Percentiles rank a stretch among this genome's conserved stretches.
These are phyloP conservation scores for Kregervanrija fluxuum DNA, from an alignment of 805 yeast species.

Conservation along the genomic window DNA sequence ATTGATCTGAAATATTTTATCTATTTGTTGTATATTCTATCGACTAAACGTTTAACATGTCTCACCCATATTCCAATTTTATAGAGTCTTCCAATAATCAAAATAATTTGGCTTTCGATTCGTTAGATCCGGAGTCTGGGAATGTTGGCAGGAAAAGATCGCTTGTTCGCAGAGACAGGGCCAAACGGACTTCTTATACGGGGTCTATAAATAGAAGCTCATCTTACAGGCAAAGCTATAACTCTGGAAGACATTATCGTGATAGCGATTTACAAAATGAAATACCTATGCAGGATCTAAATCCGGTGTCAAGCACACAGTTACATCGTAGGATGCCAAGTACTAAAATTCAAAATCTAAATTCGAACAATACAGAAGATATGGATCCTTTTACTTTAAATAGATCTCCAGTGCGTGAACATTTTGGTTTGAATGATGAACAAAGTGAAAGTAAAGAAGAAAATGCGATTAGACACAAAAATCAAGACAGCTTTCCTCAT, in stretches of 20 bases:
- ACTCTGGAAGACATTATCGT: constrained; percentile 1
- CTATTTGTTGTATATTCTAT: too few relatives aligned
- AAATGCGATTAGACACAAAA: neutral
- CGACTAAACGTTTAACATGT: neutral
- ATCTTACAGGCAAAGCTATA: constrained; percentile 3
- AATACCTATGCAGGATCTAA: constrained; percentile 2
- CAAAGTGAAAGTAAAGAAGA: neutral
- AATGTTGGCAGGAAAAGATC: constrained; percentile 50
- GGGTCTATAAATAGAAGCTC: constrained; percentile 2
- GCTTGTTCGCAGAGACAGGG: constrained; percentile 79
- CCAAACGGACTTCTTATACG: constrained; percentile 20
- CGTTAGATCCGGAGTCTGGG: constrained; percentile 27
- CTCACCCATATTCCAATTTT: constrained; percentile 10
- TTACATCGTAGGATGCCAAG: too few relatives aligned
- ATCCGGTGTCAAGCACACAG: neutral
- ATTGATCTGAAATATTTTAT: too few relatives aligned
- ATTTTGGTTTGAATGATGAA: constrained; percentile 55
- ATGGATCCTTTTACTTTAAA: too few relatives aligned
- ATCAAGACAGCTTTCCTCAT: neutral
- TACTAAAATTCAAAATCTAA: too few relatives aligned
- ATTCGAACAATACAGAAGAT: too few relatives aligned
- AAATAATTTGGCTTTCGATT: constrained; percentile 3
- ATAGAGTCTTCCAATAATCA: neutral
- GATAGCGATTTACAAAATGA: neutral
- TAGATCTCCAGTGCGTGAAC: too few relatives aligned